Percentiles rank a stretch among this genome's conserved stretches.
Evolutionary conservation across 2,329 filamentous ascomycete genomes (phyloP).

Genomic region (Hypoxylon sp.): DNA sequence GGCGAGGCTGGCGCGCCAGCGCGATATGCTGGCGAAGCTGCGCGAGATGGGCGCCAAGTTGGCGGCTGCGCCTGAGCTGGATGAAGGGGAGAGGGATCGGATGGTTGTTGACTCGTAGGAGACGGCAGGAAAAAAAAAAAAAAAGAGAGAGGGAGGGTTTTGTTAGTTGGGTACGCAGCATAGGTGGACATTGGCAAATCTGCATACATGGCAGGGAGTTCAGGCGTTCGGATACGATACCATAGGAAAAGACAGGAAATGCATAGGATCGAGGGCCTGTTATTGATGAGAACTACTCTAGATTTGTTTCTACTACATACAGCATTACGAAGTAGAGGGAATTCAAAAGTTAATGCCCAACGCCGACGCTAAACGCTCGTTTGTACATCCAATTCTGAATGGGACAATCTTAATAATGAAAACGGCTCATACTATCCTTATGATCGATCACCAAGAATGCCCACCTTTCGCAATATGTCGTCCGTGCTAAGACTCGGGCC

Average conservation of each 20-base stretch:
- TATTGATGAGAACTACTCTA: not conserved
- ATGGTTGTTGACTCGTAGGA: constrained; percentile 35
- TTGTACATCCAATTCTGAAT: constrained; percentile 4
- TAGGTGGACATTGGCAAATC: not conserved
- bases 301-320: constrained; percentile 6
- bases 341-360: constrained; percentile 7
- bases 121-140: not conserved
- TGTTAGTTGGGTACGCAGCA: not conserved
- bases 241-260: constrained; percentile 9
- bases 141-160: not conserved
- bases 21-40: constrained; percentile 68
- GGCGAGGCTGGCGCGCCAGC: constrained; percentile 73
- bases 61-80: constrained; percentile 52
- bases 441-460: constrained; percentile 52
- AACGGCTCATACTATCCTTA: not conserved
- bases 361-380: constrained; percentile 24
- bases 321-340: constrained; percentile 16
- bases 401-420: not conserved
- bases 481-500: constrained; percentile 73
- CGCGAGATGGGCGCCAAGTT: constrained; percentile 65
- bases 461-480: constrained; percentile 73
- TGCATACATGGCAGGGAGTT: constrained; percentile 20
- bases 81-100: constrained; percentile 50
- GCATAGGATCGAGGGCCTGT: constrained; percentile 8
- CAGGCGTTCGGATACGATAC: constrained; percentile 34